Evolutionary conservation across 2,329 filamentous ascomycete species (phyloP), one percentile per base, ranked within the genome.

Genomic region (Endothia cerciana): DNA sequence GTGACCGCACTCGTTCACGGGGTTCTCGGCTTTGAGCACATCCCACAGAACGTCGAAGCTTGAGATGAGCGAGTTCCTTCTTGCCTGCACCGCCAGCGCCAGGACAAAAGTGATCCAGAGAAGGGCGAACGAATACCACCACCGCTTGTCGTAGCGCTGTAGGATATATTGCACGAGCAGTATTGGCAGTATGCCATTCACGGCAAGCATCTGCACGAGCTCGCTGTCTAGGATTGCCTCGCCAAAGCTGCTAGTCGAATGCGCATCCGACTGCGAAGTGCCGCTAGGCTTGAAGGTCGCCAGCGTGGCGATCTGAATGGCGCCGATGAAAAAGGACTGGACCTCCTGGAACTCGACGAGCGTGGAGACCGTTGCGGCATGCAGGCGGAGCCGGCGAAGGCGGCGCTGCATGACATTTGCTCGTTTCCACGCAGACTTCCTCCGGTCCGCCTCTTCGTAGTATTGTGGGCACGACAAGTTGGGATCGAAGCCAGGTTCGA

Each of bases 261-360:
- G 40, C 43, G 22, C n/a, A 2, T 64, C 57, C 19, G 56, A 60
- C 3, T 47, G 49, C 1, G 15, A n/a, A 19, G 63, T 45, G 4
- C n/a, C n/a, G 19, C 59, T 53, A 4, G 63, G 57, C 8, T 30
- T 25, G 7, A 64, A 64, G 2, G 63, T 64, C 2, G 47, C 47
- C 28, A 64, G 25, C 15, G 56, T 60, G 36, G 63, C 63, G 19
- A 64, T 55, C 15, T 64, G 63, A 19, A 64, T 61, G 1, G 63
- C 57, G 1, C 56, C 56, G 3, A 64, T 43, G 1, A 64, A 60
- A 11, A 64, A 64, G 2, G 40, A 22, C 36, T 64, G 63, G 6
- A 60, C 57, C n/a, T 64, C 63, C 15, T 64, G 63, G 28, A 64
- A 64, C 25, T 64, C 63, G 40, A 36, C 59, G 25, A 64, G 57